These are phyloP conservation scores for Trametes pubescens DNA, from an alignment of 1,284 basidiomycete genomes.

Conservation along the genomic window DNA sequence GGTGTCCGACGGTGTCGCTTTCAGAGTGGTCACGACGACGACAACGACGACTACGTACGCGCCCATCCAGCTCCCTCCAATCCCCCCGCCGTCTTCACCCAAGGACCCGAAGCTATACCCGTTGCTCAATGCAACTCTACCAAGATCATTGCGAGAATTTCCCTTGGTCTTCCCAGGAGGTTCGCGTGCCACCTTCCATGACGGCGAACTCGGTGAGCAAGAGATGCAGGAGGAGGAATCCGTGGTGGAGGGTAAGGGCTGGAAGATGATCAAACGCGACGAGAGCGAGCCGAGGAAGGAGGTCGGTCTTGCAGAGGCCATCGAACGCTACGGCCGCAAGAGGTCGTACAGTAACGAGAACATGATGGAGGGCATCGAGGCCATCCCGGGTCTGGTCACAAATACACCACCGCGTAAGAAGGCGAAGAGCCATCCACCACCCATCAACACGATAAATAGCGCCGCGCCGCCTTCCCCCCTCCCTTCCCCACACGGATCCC, in stretches of 20 bases:
- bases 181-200: conserved; percentile 76
- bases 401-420: conserved; percentile 79
- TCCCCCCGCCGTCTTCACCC: conserved; percentile 73
- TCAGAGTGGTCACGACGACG: conserved; percentile 84
- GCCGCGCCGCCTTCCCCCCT: conserved; percentile 84
- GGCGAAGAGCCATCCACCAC: conserved; percentile 64
- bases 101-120: conserved; percentile 82
- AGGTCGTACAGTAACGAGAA: conserved; percentile 72
- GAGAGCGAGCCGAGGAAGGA: conserved; percentile 60
- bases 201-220: conserved; percentile 66
- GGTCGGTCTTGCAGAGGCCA: conserved; percentile 75
- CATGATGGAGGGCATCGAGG: conserved; percentile 82
- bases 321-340: conserved; percentile 84
- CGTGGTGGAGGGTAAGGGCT: conserved; percentile 69
- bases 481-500: conserved; percentile 83
- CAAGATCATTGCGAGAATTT: conserved; percentile 73
- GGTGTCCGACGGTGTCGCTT: conserved; percentile 41
- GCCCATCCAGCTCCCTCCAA: conserved; percentile 76
- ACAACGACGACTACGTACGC: conserved; percentile 87
- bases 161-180: conserved; percentile 82
- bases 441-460: conserved; percentile 65
- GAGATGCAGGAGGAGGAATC: conserved; percentile 78
- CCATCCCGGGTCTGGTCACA: conserved; percentile 55
- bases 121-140: conserved; percentile 73
- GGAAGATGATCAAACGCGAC: conserved; percentile 75